Conservation (phyloP, 805 yeast species). For the Candida alai region DNA sequence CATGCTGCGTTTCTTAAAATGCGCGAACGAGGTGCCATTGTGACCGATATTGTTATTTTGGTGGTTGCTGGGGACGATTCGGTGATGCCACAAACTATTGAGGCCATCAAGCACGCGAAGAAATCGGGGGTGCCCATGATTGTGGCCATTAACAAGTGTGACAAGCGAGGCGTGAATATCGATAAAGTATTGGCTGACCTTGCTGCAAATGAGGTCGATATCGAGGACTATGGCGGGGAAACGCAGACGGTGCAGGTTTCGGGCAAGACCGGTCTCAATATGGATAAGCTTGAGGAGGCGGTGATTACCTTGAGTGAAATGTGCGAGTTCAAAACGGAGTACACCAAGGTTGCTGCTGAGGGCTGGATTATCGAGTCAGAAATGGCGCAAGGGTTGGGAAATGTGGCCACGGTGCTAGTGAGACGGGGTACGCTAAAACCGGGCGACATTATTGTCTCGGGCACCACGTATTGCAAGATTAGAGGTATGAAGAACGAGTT, state of each 20-base stretch:
- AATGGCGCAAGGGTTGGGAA: constrained; percentile 77
- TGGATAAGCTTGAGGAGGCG: constrained; percentile 87
- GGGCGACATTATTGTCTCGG: constrained; percentile 80
- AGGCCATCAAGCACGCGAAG: constrained; percentile 90
- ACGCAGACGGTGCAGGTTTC: constrained; percentile 84
- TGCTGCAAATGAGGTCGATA: constrained; percentile 71
- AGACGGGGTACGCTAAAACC: constrained; percentile 70
- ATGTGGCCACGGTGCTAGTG: constrained; percentile 79
- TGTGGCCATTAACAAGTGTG: constrained; percentile 92
- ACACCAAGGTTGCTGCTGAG: constrained; percentile 52
- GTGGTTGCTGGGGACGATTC: constrained; percentile 98
- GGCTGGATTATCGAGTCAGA: constrained; percentile 91
- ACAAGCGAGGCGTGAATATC: constrained; percentile 69
- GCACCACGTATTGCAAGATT: constrained; percentile 81
- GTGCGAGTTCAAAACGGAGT: constrained; percentile 67
- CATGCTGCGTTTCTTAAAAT: constrained; percentile 95
- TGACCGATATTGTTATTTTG: constrained; percentile 86
- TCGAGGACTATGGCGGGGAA: constrained; percentile 94
- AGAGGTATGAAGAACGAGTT: constrained; percentile 71
- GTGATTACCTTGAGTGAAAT: constrained; percentile 81
- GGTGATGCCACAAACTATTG: constrained; percentile 95
- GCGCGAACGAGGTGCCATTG: constrained; percentile 94
- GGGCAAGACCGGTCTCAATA: constrained; percentile 85
- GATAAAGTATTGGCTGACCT: constrained; percentile 77
- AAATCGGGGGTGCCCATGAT: constrained; percentile 77